Base-by-base conservation (phyloP, 139 green algal species). In the Zygnema cylindricum region DNA sequence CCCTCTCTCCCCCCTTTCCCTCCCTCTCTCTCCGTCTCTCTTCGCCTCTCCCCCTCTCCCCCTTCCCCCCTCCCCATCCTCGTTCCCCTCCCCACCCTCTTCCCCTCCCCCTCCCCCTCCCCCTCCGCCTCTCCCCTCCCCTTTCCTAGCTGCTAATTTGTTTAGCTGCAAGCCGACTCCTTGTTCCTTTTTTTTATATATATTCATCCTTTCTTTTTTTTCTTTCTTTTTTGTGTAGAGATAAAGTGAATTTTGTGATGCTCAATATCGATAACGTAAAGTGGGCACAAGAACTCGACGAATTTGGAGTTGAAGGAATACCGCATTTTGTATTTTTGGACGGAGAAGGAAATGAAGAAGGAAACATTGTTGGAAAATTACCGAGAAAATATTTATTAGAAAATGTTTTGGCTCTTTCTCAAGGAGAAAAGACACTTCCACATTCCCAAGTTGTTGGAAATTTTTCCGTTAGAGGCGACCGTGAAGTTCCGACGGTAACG, bases 221-320 rank as follows among this genome's bases (percentile, higher is more conserved):
- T n/a, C n/a, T 63, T 63, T 16, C 71, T 7, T 16, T 7, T 3
- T 7, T 43, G 71, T 88, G 22, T 73, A 91, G 57, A 16, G 87
- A 93, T 39, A 39, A 90, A 22, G 94, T 99, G 2, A 99, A 99
- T 91, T 99, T 98, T 92, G 97, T 99, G 33, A 96, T 98, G 93
- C 92, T 99, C 1, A 99, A 99, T 92, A 94, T 99, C 30, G 97
- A 99, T n/a, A 99, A 99, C 93, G 87, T 91, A 42, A 98, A 93
- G 82, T 95, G 93, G 92, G 55, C 39, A 0, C 42, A n/a, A 1
- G 92, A 94, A 88, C 83, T 93, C n/a, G 84, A 93, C 78, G 94
- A 98, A 91, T 99, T 98, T 82, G 86, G 93, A 21, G 97, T 99
- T 1, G 90, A 94, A 2, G 97, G 97, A 82, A 96, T 99, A 43